A percentile compares a stretch with the other conserved stretches of the same genome.
These are phyloP conservation scores for Skeletonema tropicum DNA, from an alignment of 108 stramenopile genomes.

Conservation along the genomic window DNA sequence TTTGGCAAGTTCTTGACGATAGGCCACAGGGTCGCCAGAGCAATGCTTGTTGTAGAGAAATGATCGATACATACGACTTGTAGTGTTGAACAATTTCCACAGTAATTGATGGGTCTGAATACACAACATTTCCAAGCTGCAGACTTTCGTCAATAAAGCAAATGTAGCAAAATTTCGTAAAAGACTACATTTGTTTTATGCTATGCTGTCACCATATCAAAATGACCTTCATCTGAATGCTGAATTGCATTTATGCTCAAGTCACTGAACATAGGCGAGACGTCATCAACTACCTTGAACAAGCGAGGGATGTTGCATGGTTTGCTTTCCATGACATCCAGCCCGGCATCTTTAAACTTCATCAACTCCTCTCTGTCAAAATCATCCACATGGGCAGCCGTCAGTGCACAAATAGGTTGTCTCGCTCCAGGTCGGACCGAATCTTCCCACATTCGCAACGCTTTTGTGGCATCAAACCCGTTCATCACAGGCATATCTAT, in stretches of 20 bases:
- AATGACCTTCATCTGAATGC: constrained; percentile 2
- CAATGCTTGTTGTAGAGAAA: too few relatives aligned
- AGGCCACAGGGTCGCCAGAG: too few relatives aligned
- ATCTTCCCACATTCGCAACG: constrained; percentile 87
- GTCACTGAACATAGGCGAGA: constrained; percentile 92
- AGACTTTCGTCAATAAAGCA: neutral
- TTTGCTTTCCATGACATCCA: constrained; percentile 93
- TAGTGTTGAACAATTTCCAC: too few relatives aligned
- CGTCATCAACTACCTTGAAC: constrained; percentile 92
- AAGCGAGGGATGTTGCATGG: constrained; percentile 88
- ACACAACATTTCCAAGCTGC: too few relatives aligned
- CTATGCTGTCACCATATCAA: neutral
- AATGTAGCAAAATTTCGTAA: neutral
- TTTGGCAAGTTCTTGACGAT: too few relatives aligned
- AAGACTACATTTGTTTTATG: neutral
- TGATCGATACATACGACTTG: too few relatives aligned
- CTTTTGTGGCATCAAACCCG: constrained; percentile 90
- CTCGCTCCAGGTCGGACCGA: constrained; percentile 78
- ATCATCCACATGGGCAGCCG: constrained; percentile 86
- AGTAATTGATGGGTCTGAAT: too few relatives aligned
- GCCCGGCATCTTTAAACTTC: constrained; percentile 90
- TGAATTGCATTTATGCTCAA: constrained; percentile 79
- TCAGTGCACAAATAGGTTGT: constrained; percentile 92
- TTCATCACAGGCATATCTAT: constrained; percentile 96
- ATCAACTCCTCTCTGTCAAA: constrained; percentile 85